Base-by-base conservation (phyloP, 768 basidiomycete species). In the Rossbeevera mucosa region DNA sequence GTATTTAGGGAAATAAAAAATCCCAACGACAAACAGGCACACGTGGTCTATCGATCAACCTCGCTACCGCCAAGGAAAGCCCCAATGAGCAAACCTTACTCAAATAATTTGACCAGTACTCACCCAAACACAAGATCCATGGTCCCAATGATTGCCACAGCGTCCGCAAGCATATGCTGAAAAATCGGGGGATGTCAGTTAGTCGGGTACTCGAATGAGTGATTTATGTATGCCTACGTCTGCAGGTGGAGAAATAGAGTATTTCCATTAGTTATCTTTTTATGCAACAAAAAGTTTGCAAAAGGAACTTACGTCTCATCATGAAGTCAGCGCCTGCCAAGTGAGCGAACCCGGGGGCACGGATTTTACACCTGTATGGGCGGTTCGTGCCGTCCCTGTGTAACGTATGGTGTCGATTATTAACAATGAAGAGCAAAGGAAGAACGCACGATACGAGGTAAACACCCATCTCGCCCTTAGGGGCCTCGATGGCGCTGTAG, bases 401-500 rank as follows among this genome's bases (percentile, higher is more conserved):
- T 24, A 1, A 41, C 20, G 12, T 36, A 41, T 26, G 3, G 16
- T 13, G 25, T 63, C n/a, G 11, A 24, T 42, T 56, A 3, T 21
- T 7, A 33, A 8, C 13, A 4, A 26, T 21, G 22, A 38, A 2
- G 31, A 0, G 2, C 6, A 20, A 7, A 13, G 21, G 36, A 4
- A 22, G 26, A 26, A 80, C 87, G 63, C 61, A 89, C 83, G 94
- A 96, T 56, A 99, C 93, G 47, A 99, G 85, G 75, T 94, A 99
- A 43, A 99, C 95, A 59, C 79, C 95, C 94, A 97, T 97, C 74
- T 98, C 95, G 57, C 94, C 94, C 74, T 99, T 98, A 42, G 95
- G 95, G 7, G 95, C 95, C 72, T 99, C 96, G 59, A 98, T 97
- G 2, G 95, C 95, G 46, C 82, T 84, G 76, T 99, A 98, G 0